phyloP scores from a whole-genome alignment of 345 rosid species.

The Boechera divaricarpa region DNA sequence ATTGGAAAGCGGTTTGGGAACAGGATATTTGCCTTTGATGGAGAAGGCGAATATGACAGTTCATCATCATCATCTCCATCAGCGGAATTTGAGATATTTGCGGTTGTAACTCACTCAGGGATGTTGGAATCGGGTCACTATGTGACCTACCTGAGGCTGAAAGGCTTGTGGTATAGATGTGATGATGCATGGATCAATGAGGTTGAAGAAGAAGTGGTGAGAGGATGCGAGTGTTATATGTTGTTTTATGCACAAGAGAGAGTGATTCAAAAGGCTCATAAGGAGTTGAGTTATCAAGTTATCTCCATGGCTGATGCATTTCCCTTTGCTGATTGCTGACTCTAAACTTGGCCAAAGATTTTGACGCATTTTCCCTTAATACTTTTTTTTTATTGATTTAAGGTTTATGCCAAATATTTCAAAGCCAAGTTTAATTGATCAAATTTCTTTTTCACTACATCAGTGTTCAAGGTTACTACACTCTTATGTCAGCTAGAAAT shows the following conservation, averaged over 20 bases:
- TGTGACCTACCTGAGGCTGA: conserved; percentile 71
- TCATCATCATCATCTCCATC: conserved; percentile 43
- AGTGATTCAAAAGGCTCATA: conserved; percentile 49
- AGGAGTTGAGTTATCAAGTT: conserved; percentile 47
- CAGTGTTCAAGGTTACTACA: background rate
- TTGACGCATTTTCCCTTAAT: conserved; percentile 32
- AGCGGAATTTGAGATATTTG: conserved; percentile 81
- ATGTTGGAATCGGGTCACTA: conserved; percentile 90
- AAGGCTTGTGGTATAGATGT: conserved; percentile 86
- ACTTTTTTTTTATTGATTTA: conserved; percentile 37
- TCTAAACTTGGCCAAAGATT: conserved; percentile 45
- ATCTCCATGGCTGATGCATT: conserved; percentile 44
- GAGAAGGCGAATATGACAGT: conserved; percentile 56
- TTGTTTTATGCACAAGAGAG: conserved; percentile 82
- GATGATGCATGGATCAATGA: conserved; percentile 92
- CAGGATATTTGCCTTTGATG: conserved; percentile 63
- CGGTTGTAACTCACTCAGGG: conserved; percentile 84
- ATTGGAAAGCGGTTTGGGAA: conserved; percentile 75
- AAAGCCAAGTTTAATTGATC: conserved; percentile 39
- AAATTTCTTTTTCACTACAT: background rate
- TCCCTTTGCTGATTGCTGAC: conserved; percentile 66
- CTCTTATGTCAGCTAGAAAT: background rate
- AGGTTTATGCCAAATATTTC: conserved; percentile 43
- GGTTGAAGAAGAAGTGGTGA: conserved; percentile 83
- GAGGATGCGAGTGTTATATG: conserved; percentile 93